A percentile compares a stretch with the other conserved stretches of the same genome.
These are phyloP conservation scores for Xylariaceae sp. DNA, from an alignment of 2,329 filamentous ascomycete genomes.

Conservation along the genomic window DNA sequence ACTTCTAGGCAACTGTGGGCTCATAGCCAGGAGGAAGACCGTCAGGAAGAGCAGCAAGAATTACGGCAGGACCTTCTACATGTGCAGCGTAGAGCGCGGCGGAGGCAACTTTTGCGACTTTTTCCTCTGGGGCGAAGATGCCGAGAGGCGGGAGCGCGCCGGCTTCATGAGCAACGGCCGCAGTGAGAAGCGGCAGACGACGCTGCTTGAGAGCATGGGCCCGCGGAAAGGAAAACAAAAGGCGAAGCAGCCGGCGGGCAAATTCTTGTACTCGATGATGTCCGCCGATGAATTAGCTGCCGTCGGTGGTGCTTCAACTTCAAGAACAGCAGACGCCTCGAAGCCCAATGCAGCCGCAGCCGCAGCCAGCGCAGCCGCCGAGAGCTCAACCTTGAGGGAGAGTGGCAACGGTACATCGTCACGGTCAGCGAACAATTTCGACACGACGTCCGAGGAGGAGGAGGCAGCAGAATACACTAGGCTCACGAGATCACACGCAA, in stretches of 20 bases:
- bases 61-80: conserved; percentile 48
- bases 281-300: conserved; percentile 4
- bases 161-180: conserved; percentile 41
- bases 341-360: neutral
- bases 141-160: conserved; percentile 40
- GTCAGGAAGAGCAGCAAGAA: conserved; percentile 47
- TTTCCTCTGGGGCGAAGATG: conserved; percentile 54
- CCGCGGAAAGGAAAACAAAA: conserved; percentile 22
- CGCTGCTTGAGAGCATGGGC: conserved; percentile 26
- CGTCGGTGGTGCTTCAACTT: neutral
- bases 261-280: too few species aligned
- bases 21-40: conserved; percentile 44
- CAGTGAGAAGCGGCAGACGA: conserved; percentile 36
- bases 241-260: conserved; percentile 11
- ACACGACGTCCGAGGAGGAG: conserved; percentile 12
- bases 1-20: conserved; percentile 43
- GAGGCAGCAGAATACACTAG: conserved; percentile 5
- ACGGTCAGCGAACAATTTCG: neutral
- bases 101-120: conserved; percentile 44
- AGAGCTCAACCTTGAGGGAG: conserved; percentile 1
- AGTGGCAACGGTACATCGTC: neutral
- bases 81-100: conserved; percentile 43
- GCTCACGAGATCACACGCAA: neutral
- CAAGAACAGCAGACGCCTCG: neutral
- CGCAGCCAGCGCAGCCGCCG: neutral